phyloP scores from a whole-genome alignment of 1,284 basidiomycete genomes.

The Cutaneotrichosporon mucoides region DNA sequence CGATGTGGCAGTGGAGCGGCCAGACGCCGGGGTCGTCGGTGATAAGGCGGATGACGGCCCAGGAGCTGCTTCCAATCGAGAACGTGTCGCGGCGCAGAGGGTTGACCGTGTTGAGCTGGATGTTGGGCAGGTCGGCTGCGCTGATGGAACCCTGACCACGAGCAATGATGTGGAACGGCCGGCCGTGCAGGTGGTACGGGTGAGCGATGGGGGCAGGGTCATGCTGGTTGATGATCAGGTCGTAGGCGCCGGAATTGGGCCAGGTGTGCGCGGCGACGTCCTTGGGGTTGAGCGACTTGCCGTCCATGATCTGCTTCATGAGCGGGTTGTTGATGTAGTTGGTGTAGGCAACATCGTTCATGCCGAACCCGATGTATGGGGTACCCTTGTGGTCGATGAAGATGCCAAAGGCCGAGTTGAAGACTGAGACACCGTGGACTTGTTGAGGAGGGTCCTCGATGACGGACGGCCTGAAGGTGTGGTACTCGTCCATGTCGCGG shows the following conservation, averaged over 20 bases:
- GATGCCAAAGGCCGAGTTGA: slow-evolving; percentile 16
- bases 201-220: slow-evolving; percentile 34
- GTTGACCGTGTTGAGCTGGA: slow-evolving; percentile 33
- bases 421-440: neutral
- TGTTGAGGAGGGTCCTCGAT: slow-evolving; percentile 1
- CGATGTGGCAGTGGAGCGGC: slow-evolving; percentile 31
- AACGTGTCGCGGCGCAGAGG: slow-evolving; percentile 48
- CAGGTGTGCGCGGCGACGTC: slow-evolving; percentile 27
- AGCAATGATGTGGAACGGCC: slow-evolving; percentile 36
- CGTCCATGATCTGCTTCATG: slow-evolving; percentile 26
- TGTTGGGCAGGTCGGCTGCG: slow-evolving; percentile 6
- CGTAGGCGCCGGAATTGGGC: slow-evolving; percentile 21
- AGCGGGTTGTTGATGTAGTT: slow-evolving; percentile 40
- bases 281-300: slow-evolving; percentile 17
- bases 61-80: slow-evolving; percentile 28
- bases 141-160: slow-evolving; percentile 35
- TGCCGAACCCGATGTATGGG: slow-evolving; percentile 24
- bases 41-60: slow-evolving; percentile 29
- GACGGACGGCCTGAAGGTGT: slow-evolving; percentile 14
- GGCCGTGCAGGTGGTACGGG: slow-evolving; percentile 43
- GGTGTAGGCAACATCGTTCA: slow-evolving; percentile 26
- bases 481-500: slow-evolving; percentile 10
- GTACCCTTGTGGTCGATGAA: slow-evolving; percentile 23
- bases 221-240: slow-evolving; percentile 45
- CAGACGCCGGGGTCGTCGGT: slow-evolving; percentile 28